Percentiles rank a stretch among this genome's conserved stretches.
These are phyloP conservation scores for Naganishia kalamii DNA, from an alignment of 768 basidiomycete species.

Conservation along the genomic window DNA sequence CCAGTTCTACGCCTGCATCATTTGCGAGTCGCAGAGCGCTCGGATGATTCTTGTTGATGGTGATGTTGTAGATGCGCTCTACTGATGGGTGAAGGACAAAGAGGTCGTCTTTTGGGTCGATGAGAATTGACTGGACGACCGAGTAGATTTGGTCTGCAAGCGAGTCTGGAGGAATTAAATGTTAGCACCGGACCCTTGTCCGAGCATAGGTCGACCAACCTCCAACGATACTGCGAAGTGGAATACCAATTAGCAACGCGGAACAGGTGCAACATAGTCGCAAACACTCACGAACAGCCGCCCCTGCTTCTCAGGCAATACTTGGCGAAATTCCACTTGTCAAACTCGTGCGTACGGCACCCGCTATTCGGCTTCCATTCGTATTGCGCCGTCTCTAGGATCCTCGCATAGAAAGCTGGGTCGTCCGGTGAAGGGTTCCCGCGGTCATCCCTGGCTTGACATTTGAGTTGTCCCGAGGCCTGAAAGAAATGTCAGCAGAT, in stretches of 20 bases:
- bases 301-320: constrained; percentile 2
- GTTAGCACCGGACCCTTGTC: background rate
- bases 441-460: background rate
- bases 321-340: background rate
- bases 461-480: constrained; percentile 8
- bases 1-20: background rate
- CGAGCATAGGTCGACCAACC: too few relatives aligned
- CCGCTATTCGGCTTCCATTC: background rate
- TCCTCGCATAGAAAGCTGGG: background rate
- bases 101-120: background rate
- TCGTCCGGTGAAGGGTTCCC: background rate
- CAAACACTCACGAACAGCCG: constrained; percentile 10
- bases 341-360: background rate
- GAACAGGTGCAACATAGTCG: too few relatives aligned
- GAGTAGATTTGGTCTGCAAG: constrained; percentile 6
- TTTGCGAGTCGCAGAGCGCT: background rate
- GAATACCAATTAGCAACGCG: too few relatives aligned
- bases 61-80: background rate
- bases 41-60: background rate
- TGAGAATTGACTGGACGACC: background rate
- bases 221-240: too few relatives aligned
- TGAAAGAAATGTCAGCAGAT: background rate
- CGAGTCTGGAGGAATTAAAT: background rate
- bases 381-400: constrained; percentile 6
- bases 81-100: background rate